Evolutionary conservation across 257 asterid species (phyloP), one percentile per base, ranked within the genome.

Genomic region (Scutellaria minor): DNA sequence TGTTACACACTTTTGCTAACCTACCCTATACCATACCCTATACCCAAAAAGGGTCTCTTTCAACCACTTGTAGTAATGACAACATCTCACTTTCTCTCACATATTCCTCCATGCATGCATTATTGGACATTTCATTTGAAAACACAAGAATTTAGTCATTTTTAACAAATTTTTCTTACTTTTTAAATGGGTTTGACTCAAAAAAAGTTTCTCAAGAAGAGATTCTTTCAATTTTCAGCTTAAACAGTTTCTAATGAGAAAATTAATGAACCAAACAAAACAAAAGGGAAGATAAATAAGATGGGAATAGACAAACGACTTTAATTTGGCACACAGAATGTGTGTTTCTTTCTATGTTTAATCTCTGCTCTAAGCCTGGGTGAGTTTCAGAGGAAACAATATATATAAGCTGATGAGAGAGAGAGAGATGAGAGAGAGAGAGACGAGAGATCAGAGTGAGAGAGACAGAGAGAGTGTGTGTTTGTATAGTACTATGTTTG

Each of bases 141-240:
- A 37, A 5, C 1, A 22, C 54, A 59, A 56, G 12, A 56, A 42
- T 45, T 18, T 44, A 57, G 45, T 53, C 75, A 50, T 57, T 70
- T 70, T n/a, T 2, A 44, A 42, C 55, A 7, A 55, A 50, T 31
- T 9, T 48, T 50, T 37, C 22, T 5, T 59, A 52, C 68, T 48
- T 31, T 6, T 70, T 6, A 31, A 22, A 64, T 1, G 59, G 47
- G 58, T 63, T 73, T 63, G 71, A 73, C 77, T 24, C 58, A 0
- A 18, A 18, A 18, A 18, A 18, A 18, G 6, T 7, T 7, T 48
- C 31, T 77, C 55, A 24, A 12, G 68, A 10, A 5, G 27, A 55
- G 61, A 62, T 61, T 70, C 46, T 50, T 73, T 52, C 80, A 61
- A 7, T 0, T 70, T 76, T 46, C 13, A 76, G 76, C 80, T 62